These are phyloP conservation scores for Pseudogymnoascus sp. DNA, from an alignment of 2,329 filamentous ascomycete species.

Conservation along the genomic window DNA sequence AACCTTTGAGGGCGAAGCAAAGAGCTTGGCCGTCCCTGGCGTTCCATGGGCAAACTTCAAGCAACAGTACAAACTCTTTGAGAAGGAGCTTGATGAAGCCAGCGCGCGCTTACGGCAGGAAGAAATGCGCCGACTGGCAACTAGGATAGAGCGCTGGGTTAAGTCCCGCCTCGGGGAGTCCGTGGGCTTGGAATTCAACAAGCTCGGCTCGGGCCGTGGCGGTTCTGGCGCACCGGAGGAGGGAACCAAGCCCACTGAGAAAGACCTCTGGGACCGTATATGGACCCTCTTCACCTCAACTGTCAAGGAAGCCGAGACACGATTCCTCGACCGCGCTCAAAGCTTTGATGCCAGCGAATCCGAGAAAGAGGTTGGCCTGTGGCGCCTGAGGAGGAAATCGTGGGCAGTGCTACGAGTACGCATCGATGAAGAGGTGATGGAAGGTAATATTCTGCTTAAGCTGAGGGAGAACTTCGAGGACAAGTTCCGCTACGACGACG, in stretches of 20 bases:
- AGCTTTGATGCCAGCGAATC: conserved; percentile 89
- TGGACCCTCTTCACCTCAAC: conserved; percentile 80
- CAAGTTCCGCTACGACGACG: conserved; percentile 96
- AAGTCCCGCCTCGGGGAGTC: conserved; percentile 79
- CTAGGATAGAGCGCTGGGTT: conserved; percentile 88
- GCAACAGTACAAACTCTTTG: conserved; percentile 69
- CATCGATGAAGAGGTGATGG: conserved; percentile 96
- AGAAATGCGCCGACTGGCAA: conserved; percentile 89
- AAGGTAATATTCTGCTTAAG: conserved; percentile 91
- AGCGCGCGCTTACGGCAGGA: conserved; percentile 80
- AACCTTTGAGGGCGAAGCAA: conserved; percentile 67
- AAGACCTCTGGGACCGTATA: conserved; percentile 90
- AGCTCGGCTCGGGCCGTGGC: conserved; percentile 78
- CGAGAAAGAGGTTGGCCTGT: conserved; percentile 86
- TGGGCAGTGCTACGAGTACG: conserved; percentile 86
- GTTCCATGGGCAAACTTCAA: conserved; percentile 82
- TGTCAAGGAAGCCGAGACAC: conserved; percentile 73
- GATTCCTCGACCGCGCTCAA: conserved; percentile 80
- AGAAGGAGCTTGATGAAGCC: conserved; percentile 85
- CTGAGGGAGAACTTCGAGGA: conserved; percentile 98
- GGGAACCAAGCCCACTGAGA: conserved; percentile 70
- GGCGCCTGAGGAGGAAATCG: conserved; percentile 86
- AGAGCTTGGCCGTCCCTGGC: conserved; percentile 67
- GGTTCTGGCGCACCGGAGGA: conserved; percentile 73
- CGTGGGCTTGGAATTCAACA: conserved; percentile 90